Evolutionary conservation across 371 early-diverging fungal species (phyloP).

Genomic region (Mucor irregularis): DNA sequence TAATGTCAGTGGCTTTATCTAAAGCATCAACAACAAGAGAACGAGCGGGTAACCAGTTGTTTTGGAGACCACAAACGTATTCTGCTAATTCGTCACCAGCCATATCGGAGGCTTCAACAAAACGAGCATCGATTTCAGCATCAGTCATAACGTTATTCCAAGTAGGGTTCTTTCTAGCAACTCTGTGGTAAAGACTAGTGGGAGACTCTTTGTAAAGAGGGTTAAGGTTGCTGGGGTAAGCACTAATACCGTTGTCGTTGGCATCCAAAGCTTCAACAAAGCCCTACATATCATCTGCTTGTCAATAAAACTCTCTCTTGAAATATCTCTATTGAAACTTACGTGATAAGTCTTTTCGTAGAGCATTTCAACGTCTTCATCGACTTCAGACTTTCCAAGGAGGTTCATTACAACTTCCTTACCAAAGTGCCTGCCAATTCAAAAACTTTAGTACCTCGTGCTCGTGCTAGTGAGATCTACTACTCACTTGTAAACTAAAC

Average conservation of each 20-base stretch:
- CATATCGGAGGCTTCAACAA: constrained; percentile 72
- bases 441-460: too few relatives aligned
- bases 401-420: constrained; percentile 71
- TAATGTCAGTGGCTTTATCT: constrained; percentile 57
- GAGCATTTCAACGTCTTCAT: constrained; percentile 61
- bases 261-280: constrained; percentile 81
- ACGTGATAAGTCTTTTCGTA: constrained; percentile 83
- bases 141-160: constrained; percentile 86
- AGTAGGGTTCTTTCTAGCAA: constrained; percentile 87
- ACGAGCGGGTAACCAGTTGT: constrained; percentile 90
- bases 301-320: too few relatives aligned
- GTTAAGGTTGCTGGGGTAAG: constrained; percentile 76
- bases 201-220: constrained; percentile 79
- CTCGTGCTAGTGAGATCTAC: too few relatives aligned
- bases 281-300: constrained; percentile 37
- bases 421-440: constrained; percentile 93
- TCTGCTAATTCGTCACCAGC: constrained; percentile 78
- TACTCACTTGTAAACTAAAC: constrained; percentile 44
- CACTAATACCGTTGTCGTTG: constrained; percentile 89
- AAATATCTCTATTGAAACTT: constrained; percentile 11
- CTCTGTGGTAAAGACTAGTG: constrained; percentile 79
- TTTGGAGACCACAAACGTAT: constrained; percentile 64
- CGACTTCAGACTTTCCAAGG: constrained; percentile 55
- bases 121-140: constrained; percentile 64
- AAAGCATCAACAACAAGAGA: constrained; percentile 76